Evolutionary conservation across 495 filamentous ascomycete species (phyloP).

Genomic region (Echria macrotheca): DNA sequence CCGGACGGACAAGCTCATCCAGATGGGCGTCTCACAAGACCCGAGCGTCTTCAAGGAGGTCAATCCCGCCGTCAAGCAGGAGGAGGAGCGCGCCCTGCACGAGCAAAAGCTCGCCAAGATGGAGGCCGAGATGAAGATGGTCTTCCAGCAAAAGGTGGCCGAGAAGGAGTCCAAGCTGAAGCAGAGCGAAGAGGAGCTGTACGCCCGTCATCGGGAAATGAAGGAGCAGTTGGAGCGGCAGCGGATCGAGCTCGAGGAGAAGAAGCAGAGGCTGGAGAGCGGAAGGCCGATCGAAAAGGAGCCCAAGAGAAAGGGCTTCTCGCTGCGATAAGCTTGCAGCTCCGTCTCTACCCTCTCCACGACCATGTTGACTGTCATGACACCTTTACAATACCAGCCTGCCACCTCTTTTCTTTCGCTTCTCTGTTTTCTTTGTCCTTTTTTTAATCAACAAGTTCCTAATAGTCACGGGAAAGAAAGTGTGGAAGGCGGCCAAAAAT

Average conservation of each 20-base stretch:
- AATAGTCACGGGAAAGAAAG: constrained; percentile 35
- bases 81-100: constrained; percentile 94
- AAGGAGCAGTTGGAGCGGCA: constrained; percentile 98
- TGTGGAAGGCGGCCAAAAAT: constrained; percentile 21
- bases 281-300: constrained; percentile 95
- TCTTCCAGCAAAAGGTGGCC: constrained; percentile 99
- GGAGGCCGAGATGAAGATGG: constrained; percentile 99
- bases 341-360: constrained; percentile 29
- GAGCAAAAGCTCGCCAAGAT: constrained; percentile 99
- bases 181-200: constrained; percentile 97
- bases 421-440: constrained; percentile 35
- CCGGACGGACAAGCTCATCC: constrained; percentile 95
- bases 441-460: constrained; percentile 46
- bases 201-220: constrained; percentile 97
- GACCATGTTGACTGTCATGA: constrained; percentile 44
- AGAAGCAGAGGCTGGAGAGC: constrained; percentile 88
- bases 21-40: constrained; percentile 97
- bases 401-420: constrained; percentile 40
- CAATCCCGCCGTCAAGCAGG: constrained; percentile 99
- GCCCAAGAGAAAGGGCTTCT: constrained; percentile 96
- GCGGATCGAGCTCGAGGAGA: constrained; percentile 90
- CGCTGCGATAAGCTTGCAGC: constrained; percentile 66
- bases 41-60: constrained; percentile 99
- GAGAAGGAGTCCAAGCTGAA: constrained; percentile 99
- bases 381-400: constrained; percentile 46